These are phyloP conservation scores for Sambucus nigra DNA, from an alignment of 129 eudicot species.

Conservation along the genomic window DNA sequence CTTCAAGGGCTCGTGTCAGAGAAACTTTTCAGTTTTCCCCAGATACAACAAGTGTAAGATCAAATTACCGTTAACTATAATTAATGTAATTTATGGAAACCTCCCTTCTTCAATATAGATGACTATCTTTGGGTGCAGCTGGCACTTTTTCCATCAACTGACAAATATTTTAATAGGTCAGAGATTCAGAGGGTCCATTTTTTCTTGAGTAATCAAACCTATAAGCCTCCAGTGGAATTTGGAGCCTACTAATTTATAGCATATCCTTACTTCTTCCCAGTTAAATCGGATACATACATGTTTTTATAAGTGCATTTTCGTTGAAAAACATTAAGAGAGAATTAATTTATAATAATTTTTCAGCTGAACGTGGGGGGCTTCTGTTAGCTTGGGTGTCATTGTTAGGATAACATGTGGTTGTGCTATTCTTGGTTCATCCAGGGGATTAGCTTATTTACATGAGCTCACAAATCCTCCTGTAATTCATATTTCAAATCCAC, in stretches of 20 bases:
- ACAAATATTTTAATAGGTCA: slow-evolving; percentile 51
- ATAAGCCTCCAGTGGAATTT: slow-evolving; percentile 78
- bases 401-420: slow-evolving; percentile 47
- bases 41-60: slow-evolving; percentile 73
- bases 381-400: slow-evolving; percentile 38
- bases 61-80: too few relatives aligned
- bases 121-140: slow-evolving; percentile 87
- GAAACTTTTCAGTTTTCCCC: slow-evolving; percentile 53
- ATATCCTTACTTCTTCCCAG: slow-evolving; percentile 58
- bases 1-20: slow-evolving; percentile 66
- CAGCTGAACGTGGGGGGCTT: slow-evolving; percentile 35
- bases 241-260: slow-evolving; percentile 94
- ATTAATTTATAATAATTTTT: slow-evolving; percentile 11
- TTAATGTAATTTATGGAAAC: too few relatives aligned
- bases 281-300: slow-evolving; percentile 24
- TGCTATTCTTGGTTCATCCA: slow-evolving; percentile 69
- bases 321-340: not conserved
- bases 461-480: slow-evolving; percentile 95
- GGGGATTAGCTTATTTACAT: slow-evolving; percentile 88
- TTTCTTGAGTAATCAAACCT: slow-evolving; percentile 69
- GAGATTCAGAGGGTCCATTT: slow-evolving; percentile 71
- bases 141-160: slow-evolving; percentile 57
- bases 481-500: slow-evolving; percentile 79
- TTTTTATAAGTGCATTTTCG: not conserved
- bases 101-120: slow-evolving; percentile 60